Conservation (phyloP, 257 asterid species). For the Solanum virginianum region DNA sequence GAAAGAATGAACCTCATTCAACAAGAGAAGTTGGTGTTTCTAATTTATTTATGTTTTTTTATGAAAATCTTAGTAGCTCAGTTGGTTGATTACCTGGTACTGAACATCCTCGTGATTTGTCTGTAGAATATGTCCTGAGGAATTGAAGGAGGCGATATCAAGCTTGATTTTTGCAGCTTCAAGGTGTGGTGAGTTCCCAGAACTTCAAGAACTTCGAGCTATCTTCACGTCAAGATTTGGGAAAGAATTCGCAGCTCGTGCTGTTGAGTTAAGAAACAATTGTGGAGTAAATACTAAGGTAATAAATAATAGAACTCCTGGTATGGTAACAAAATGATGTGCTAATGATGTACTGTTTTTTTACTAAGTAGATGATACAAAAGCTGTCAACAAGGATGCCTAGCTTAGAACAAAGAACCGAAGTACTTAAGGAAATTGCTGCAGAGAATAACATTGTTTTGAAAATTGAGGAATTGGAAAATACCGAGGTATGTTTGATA, state of each 20-base stretch:
- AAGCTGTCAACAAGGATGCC: constrained; percentile 70
- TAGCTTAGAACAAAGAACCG: constrained; percentile 44
- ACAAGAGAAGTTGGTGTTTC: constrained; percentile 41
- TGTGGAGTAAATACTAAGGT: constrained; percentile 88
- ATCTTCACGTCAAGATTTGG: constrained; percentile 47
- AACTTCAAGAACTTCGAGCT: constrained; percentile 60
- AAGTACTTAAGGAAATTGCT: constrained; percentile 59
- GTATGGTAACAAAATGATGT: neutral
- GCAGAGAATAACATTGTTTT: constrained; percentile 49
- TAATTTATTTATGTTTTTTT: neutral
- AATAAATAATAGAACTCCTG: neutral
- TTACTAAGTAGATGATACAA: constrained; percentile 43
- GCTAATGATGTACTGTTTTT: neutral
- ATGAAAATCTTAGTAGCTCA: neutral
- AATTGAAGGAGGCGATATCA: constrained; percentile 53
- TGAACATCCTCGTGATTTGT: neutral
- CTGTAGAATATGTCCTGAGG: constrained; percentile 71
- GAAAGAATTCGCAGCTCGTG: constrained; percentile 51
- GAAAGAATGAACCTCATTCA: constrained; percentile 53
- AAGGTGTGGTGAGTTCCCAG: constrained; percentile 94
- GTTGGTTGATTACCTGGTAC: neutral
- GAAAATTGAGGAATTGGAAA: constrained; percentile 25
- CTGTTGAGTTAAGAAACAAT: constrained; percentile 66
- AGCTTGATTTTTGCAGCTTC: constrained; percentile 64
- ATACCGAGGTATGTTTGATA: constrained; percentile 16